phyloP scores from a whole-genome alignment of 768 basidiomycete species.

The Clitopilus hobsonii region DNA sequence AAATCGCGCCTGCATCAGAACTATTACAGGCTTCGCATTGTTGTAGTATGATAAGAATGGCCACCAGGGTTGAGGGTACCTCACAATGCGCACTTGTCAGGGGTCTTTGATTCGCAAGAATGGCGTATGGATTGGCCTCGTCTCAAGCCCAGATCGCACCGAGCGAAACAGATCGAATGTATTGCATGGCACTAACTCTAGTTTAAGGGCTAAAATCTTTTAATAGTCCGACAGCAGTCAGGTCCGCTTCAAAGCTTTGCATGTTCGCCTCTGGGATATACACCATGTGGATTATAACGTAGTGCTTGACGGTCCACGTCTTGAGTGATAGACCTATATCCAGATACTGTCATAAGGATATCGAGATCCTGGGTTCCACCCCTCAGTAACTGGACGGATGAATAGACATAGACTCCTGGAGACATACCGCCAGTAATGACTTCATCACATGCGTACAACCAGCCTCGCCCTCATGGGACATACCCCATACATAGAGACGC shows the following conservation, averaged over 20 bases:
- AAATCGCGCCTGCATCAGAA: background rate
- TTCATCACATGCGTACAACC: constrained; percentile 54
- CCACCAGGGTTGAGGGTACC: background rate
- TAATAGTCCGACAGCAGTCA: background rate
- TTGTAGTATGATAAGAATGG: background rate
- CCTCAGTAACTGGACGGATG: background rate
- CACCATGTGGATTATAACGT: constrained; percentile 25
- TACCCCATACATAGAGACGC: constrained; percentile 45
- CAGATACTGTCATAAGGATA: constrained; percentile 39
- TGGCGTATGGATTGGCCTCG: constrained; percentile 9
- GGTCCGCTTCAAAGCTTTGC: background rate
- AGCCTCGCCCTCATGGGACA: constrained; percentile 45
- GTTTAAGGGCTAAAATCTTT: background rate
- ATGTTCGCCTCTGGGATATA: background rate
- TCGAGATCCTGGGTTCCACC: constrained; percentile 26
- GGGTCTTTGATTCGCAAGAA: constrained; percentile 13
- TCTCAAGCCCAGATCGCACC: background rate
- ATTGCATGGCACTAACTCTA: too few relatives aligned
- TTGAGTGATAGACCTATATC: constrained; percentile 27
- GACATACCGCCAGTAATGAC: constrained; percentile 37
- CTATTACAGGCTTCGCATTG: background rate
- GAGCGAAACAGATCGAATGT: background rate
- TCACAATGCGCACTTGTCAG: background rate
- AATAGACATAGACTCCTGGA: constrained; percentile 8
- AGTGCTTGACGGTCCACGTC: constrained; percentile 31